Percentiles rank a stretch among this genome's conserved stretches.
phyloP scores from a whole-genome alignment of 2,329 filamentous ascomycete genomes.

The Aspergillus tamarii region DNA sequence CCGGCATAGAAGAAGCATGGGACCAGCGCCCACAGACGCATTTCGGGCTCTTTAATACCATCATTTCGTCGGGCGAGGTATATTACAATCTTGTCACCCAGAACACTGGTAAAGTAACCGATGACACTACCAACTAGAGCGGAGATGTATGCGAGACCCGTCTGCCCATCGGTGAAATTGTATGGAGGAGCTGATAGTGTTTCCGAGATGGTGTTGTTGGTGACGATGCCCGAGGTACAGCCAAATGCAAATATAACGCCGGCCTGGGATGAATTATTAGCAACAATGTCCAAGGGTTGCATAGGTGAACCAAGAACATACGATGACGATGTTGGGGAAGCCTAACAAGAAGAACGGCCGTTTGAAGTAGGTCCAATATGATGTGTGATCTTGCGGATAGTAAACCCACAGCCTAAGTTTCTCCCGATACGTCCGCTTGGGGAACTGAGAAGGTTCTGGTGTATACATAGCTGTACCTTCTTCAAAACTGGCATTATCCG shows the following conservation, averaged over 20 bases:
- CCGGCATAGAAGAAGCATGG: conserved; percentile 5
- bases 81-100: no score
- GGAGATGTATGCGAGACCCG: neutral
- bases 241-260: neutral
- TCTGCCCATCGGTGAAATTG: neutral
- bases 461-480: no score
- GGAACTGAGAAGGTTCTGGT: neutral
- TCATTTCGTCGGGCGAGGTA: no score
- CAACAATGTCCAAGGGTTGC: no score
- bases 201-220: conserved; percentile 7
- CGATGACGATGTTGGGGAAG: no score
- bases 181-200: conserved; percentile 1
- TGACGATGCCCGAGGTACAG: conserved; percentile 6
- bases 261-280: no score
- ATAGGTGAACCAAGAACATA: no score
- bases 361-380: conserved; percentile 7
- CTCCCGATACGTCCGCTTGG: neutral
- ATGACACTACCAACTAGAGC: no score
- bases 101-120: no score
- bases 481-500: no score
- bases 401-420: conserved; percentile 3
- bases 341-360: conserved; percentile 3
- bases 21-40: conserved; percentile 1
- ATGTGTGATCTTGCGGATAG: conserved; percentile 4
- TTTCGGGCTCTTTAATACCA: no score